These are phyloP conservation scores for Chamaecrista fasciculata DNA, from an alignment of 306 rosid species.

Conservation along the genomic window DNA sequence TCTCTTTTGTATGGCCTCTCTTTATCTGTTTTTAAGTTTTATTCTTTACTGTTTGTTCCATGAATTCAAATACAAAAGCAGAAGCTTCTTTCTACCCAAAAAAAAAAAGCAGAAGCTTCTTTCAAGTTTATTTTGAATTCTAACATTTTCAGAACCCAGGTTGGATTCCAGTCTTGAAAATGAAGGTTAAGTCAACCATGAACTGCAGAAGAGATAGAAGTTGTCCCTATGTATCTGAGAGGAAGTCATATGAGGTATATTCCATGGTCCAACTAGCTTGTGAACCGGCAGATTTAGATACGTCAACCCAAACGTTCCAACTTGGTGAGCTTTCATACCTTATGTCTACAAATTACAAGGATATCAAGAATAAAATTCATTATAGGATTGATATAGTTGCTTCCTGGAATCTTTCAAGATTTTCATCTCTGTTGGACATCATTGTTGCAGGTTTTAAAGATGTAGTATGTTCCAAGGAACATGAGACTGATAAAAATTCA, in stretches of 20 bases:
- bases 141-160: constrained; percentile 4
- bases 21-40: background rate
- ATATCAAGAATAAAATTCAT: background rate
- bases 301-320: constrained; percentile 15
- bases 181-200: constrained; percentile 27
- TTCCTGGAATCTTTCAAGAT: background rate
- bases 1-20: constrained; percentile 7
- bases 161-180: constrained; percentile 15
- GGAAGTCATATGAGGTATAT: constrained; percentile 27
- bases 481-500: too few species aligned
- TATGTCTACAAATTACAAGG: background rate
- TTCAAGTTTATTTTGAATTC: constrained; percentile 7
- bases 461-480: constrained; percentile 20
- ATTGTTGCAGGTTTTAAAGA: too few species aligned
- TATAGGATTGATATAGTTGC: background rate
- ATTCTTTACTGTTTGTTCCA: background rate
- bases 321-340: constrained; percentile 29
- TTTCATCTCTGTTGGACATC: constrained; percentile 4
- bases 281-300: constrained; percentile 17
- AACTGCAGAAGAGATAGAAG: constrained; percentile 17
- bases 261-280: constrained; percentile 1
- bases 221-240: constrained; percentile 27
- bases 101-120: background rate
- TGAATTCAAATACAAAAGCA: background rate
- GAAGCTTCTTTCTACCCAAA: background rate